Conservation (phyloP, 1,284 basidiomycete species). For the Microbotryomycetes sp. region DNA sequence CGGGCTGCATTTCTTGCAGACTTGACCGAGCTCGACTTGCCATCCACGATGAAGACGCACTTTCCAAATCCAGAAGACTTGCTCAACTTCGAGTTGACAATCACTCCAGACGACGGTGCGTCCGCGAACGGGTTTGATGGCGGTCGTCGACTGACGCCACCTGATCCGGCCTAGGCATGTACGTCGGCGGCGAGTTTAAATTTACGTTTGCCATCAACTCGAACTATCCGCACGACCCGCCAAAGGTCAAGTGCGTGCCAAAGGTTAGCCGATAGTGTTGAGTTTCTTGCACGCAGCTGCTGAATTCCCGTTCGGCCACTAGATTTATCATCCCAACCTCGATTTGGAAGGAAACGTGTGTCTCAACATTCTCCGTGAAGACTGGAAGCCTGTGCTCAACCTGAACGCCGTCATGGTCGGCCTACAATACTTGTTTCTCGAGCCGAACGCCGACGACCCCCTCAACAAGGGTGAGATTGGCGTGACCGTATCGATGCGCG, state of each 20-base stretch:
- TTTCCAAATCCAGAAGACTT: conserved; percentile 88
- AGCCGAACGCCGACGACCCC: conserved; percentile 97
- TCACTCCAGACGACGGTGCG: conserved; percentile 91
- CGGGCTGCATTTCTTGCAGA: conserved; percentile 56
- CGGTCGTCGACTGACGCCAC: conserved; percentile 3
- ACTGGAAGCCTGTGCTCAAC: conserved; percentile 99
- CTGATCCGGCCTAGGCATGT: conserved; percentile 65
- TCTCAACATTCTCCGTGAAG: conserved; percentile 89
- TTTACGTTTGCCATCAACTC: conserved; percentile 95
- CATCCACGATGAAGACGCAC: conserved; percentile 88
- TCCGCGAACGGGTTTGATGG: background rate
- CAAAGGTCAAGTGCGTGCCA: conserved; percentile 95
- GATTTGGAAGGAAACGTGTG: conserved; percentile 62
- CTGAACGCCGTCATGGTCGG: conserved; percentile 96
- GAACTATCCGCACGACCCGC: conserved; percentile 98
- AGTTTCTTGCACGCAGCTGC: too few species aligned
- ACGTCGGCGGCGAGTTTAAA: conserved; percentile 84
- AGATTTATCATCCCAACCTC: conserved; percentile 99
- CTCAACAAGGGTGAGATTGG: conserved; percentile 80
- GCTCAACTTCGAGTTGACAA: conserved; percentile 90
- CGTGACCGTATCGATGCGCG: background rate
- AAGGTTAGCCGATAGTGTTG: conserved; percentile 52
- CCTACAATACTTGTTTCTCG: conserved; percentile 93
- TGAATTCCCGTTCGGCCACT: too few species aligned
- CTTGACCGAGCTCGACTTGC: conserved; percentile 91